Evolutionary conservation across 2,329 filamentous ascomycete genomes (phyloP).

Genomic region (Ciborinia camelliae): DNA sequence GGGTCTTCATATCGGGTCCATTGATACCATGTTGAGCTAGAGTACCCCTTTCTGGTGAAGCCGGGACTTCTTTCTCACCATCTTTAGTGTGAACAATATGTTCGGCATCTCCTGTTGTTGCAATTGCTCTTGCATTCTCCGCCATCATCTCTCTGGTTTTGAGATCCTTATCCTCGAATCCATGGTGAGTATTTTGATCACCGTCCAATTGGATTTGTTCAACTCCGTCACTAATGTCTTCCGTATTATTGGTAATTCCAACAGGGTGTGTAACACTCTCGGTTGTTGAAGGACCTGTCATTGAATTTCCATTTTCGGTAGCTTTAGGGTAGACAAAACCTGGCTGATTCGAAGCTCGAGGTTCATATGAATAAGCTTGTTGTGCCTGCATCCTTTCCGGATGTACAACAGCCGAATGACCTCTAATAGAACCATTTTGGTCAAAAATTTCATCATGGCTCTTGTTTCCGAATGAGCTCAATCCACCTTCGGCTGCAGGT

Average conservation of each 20-base stretch:
- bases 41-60: not conserved
- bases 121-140: slow-evolving; percentile 29
- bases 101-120: slow-evolving; percentile 31
- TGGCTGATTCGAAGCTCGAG: slow-evolving; percentile 24
- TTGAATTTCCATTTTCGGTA: not conserved
- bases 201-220: slow-evolving; percentile 19
- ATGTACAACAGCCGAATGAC: slow-evolving; percentile 29
- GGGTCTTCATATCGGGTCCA: slow-evolving; percentile 27
- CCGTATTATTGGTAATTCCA: not conserved
- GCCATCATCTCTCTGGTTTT: slow-evolving; percentile 21
- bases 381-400: slow-evolving; percentile 21
- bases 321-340: slow-evolving; percentile 1
- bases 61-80: not conserved
- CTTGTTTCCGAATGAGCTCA: slow-evolving; percentile 24
- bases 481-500: slow-evolving; percentile 44
- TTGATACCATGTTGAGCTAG: slow-evolving; percentile 6
- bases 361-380: slow-evolving; percentile 26
- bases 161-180: slow-evolving; percentile 25
- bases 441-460: slow-evolving; percentile 34
- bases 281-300: slow-evolving; percentile 24
- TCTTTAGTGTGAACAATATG: slow-evolving; percentile 26
- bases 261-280: slow-evolving; percentile 24
- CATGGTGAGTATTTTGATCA: slow-evolving; percentile 14
- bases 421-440: slow-evolving; percentile 36
- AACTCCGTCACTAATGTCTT: slow-evolving; percentile 13